Conservation (phyloP, 768 basidiomycete species). For the Lactarius vividus region DNA sequence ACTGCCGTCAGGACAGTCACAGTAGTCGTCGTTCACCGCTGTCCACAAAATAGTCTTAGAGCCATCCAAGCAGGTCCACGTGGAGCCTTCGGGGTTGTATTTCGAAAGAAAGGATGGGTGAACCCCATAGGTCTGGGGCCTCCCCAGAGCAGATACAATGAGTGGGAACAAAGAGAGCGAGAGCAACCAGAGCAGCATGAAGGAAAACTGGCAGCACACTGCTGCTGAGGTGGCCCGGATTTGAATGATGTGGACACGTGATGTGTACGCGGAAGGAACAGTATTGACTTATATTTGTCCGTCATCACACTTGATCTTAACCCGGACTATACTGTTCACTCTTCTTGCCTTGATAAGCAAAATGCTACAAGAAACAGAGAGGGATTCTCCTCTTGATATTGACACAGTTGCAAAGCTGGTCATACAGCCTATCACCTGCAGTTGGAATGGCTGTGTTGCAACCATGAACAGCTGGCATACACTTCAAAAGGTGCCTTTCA, state of each 20-base stretch:
- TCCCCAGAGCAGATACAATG: conserved; percentile 18
- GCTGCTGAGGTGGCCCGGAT: background rate
- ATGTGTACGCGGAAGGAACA: background rate
- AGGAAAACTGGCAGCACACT: conserved; percentile 4
- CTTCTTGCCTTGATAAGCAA: background rate
- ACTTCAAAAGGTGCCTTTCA: conserved; percentile 16
- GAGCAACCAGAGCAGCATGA: conserved; percentile 14
- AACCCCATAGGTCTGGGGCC: conserved; percentile 56
- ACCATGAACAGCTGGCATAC: conserved; percentile 16
- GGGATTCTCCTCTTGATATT: background rate
- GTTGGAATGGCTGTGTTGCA: conserved; percentile 13
- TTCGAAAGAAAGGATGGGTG: conserved; percentile 50
- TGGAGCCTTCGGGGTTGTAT: conserved; percentile 48
- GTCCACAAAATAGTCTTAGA: conserved; percentile 74
- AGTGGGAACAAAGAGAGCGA: background rate
- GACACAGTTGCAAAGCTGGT: conserved; percentile 28
- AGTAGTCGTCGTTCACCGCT: conserved; percentile 91
- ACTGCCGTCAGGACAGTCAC: conserved; percentile 92
- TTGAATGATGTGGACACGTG: background rate
- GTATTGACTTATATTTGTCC: conserved; percentile 17
- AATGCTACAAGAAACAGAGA: background rate
- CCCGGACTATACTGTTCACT: background rate
- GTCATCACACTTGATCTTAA: background rate
- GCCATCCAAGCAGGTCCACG: conserved; percentile 81
- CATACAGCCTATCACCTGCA: conserved; percentile 18